A percentile compares a stretch with the other conserved stretches of the same genome.
Evolutionary conservation across 306 rosid genomes (phyloP).

Genomic region (Medicago ruthenica): DNA sequence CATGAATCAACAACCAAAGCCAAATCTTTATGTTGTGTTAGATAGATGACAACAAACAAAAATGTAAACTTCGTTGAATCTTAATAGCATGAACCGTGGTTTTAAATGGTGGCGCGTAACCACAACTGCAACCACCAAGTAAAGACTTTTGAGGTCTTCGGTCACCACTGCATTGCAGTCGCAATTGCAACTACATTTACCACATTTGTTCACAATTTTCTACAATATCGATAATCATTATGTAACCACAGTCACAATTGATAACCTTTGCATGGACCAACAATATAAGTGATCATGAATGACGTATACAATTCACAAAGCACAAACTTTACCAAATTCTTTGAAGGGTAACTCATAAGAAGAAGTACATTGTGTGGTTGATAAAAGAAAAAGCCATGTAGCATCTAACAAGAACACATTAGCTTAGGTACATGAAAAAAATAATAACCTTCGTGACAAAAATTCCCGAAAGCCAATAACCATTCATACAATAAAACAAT

Average conservation of each 20-base stretch:
- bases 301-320: constrained; percentile 9
- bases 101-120: not conserved
- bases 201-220: not conserved
- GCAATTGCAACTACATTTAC: not conserved
- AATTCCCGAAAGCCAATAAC: constrained; percentile 14
- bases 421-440: not conserved
- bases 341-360: not conserved
- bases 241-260: not conserved
- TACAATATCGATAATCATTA: not conserved
- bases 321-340: constrained; percentile 15
- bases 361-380: not conserved
- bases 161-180: not conserved
- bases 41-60: not conserved
- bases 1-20: constrained; percentile 24
- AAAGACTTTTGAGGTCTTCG: not conserved
- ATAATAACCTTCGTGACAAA: constrained; percentile 7
- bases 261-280: not conserved
- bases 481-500: constrained; percentile 8
- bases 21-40: not conserved
- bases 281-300: not conserved
- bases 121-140: not conserved
- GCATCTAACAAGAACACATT: constrained; percentile 1
- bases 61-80: not conserved
- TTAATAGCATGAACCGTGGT: not conserved
- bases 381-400: not conserved